Evolutionary conservation across 345 rosid genomes (phyloP).

Genomic region (Hibiscus mutabilis): DNA sequence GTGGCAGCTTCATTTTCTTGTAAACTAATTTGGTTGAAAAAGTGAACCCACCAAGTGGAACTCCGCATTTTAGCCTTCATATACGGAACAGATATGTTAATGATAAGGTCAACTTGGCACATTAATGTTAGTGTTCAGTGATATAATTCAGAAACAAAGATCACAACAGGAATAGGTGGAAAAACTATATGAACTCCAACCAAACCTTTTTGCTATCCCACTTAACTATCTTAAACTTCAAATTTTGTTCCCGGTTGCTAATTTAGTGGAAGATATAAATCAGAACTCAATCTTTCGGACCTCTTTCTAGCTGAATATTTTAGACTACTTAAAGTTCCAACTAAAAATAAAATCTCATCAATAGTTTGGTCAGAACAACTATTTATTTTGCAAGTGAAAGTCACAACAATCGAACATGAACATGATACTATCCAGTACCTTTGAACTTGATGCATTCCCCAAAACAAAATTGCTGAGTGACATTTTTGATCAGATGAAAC

Average conservation of each 20-base stretch:
- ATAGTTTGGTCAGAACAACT: not conserved
- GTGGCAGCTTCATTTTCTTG: slow-evolving; percentile 55
- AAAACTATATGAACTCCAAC: not conserved
- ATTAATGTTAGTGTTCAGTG: not conserved
- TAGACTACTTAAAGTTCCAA: slow-evolving; percentile 1
- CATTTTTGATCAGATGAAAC: not conserved
- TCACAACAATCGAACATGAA: not conserved
- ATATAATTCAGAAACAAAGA: not conserved
- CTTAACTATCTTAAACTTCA: not conserved
- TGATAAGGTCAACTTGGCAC: not conserved
- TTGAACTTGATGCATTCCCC: not conserved
- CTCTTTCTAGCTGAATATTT: not conserved
- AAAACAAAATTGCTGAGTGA: not conserved
- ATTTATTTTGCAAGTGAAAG: not conserved
- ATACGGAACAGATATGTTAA: not conserved
- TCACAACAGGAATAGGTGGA: not conserved
- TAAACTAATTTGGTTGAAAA: slow-evolving; percentile 51
- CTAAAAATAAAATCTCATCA: not conserved
- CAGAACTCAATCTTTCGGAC: not conserved
- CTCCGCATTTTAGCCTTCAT: slow-evolving; percentile 69
- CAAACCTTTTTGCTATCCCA: not conserved
- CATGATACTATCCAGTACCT: not conserved
- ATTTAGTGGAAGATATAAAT: not conserved
- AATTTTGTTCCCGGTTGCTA: not conserved
- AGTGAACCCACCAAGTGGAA: slow-evolving; percentile 65